These are phyloP conservation scores for Yamadazyma conglobata DNA, from an alignment of 1,139 yeast genomes.

Conservation along the genomic window DNA sequence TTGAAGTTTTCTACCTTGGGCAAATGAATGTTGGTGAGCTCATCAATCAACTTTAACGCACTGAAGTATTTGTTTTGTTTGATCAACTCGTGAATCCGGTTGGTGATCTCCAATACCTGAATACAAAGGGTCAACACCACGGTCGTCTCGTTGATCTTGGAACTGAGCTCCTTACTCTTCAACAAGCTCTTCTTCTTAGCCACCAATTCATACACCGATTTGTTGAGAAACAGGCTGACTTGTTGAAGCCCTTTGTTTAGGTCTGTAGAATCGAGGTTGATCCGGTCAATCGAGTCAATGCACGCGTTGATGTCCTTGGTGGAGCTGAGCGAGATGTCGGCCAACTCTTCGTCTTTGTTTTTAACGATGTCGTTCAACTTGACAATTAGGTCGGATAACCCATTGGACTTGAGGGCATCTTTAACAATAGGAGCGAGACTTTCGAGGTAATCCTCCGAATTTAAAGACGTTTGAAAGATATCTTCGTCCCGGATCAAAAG, in stretches of 20 bases:
- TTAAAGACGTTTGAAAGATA: constrained; percentile 46
- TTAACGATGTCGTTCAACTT: constrained; percentile 56
- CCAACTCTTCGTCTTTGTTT: constrained; percentile 62
- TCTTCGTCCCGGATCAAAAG: constrained; percentile 44
- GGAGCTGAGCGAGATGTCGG: constrained; percentile 56
- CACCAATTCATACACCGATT: constrained; percentile 62
- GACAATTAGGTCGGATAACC: constrained; percentile 54
- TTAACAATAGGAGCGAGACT: constrained; percentile 78
- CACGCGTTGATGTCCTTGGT: constrained; percentile 53
- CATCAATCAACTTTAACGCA: constrained; percentile 81
- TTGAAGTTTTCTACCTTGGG: constrained; percentile 72
- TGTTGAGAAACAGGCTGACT: constrained; percentile 51
- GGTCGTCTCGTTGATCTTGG: constrained; percentile 61
- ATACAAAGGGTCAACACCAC: constrained; percentile 64
- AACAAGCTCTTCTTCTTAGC: constrained; percentile 54
- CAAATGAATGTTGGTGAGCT: constrained; percentile 61
- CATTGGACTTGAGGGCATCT: constrained; percentile 56
- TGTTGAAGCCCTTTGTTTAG: constrained; percentile 51
- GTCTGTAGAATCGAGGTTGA: constrained; percentile 51
- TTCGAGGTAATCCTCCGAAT: constrained; percentile 72
- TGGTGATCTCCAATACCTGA: constrained; percentile 81
- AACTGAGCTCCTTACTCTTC: constrained; percentile 54
- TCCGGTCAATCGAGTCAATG: constrained; percentile 56
- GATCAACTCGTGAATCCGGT: constrained; percentile 79
- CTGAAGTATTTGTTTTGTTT: constrained; percentile 74